A percentile compares a stretch with the other conserved stretches of the same genome.
These are phyloP conservation scores for Mortierella sp. DNA, from an alignment of 371 early-diverging fungal genomes.

Conservation along the genomic window DNA sequence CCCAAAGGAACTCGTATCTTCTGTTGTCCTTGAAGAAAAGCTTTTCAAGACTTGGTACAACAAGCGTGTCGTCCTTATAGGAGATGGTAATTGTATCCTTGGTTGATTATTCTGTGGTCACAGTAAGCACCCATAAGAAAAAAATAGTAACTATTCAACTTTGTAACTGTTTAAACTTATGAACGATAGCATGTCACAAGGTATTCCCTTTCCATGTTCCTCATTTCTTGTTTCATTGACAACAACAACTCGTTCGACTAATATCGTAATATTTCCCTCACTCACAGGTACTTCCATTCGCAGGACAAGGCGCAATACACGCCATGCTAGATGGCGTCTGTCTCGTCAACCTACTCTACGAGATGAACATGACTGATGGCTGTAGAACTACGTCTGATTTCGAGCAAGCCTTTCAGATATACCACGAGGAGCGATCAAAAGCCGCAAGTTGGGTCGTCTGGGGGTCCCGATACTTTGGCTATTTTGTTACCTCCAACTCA, in stretches of 20 bases:
- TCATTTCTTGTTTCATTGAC: no score
- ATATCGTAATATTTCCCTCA: constrained; percentile 21
- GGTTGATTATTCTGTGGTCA: background rate
- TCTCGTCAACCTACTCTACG: constrained; percentile 30
- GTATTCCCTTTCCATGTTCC: no score
- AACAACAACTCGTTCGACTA: background rate
- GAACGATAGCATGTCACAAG: no score
- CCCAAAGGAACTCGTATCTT: constrained; percentile 33
- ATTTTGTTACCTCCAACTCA: no score
- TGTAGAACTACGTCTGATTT: constrained; percentile 14
- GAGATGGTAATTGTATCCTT: constrained; percentile 24
- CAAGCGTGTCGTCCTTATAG: constrained; percentile 39
- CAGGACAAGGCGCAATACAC: constrained; percentile 46
- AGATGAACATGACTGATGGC: no score
- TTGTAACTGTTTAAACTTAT: no score
- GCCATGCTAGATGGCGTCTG: constrained; percentile 45
- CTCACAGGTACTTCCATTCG: constrained; percentile 37
- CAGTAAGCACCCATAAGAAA: background rate
- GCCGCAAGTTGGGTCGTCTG: no score
- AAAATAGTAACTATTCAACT: no score
- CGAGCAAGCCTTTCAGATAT: no score
- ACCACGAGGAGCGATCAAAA: no score
- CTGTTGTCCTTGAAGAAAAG: constrained; percentile 40
- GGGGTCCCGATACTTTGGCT: no score
- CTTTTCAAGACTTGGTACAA: constrained; percentile 43